Evolutionary conservation across 2,329 filamentous ascomycete species (phyloP).

Genomic region (Arachnomyces sp.): DNA sequence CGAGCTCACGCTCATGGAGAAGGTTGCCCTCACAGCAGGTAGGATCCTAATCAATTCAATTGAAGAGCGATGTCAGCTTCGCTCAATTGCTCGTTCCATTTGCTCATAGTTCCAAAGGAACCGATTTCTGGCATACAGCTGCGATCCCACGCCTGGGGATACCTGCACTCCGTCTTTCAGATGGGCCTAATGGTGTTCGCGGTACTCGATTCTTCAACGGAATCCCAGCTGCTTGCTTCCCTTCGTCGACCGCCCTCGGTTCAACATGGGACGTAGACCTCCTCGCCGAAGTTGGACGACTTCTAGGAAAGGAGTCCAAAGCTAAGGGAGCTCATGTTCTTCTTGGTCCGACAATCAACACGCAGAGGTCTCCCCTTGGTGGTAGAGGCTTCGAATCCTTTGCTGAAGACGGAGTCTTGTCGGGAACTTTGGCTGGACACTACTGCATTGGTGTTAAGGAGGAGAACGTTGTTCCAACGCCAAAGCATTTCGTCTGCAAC

Average conservation of each 20-base stretch:
- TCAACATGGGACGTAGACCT: constrained; percentile 70
- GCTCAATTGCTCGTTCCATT: background rate
- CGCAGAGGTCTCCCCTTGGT: constrained; percentile 74
- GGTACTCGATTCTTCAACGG: constrained; percentile 62
- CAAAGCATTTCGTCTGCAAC: constrained; percentile 56
- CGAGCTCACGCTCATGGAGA: constrained; percentile 49
- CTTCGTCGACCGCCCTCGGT: constrained; percentile 68
- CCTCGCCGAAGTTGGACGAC: constrained; percentile 59
- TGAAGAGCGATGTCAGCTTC: constrained; percentile 6
- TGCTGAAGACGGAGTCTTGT: constrained; percentile 71
- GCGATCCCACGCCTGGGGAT: constrained; percentile 55
- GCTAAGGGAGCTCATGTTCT: constrained; percentile 66
- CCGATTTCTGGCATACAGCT: constrained; percentile 62
- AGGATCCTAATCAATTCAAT: constrained; percentile 8
- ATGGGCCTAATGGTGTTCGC: constrained; percentile 62
- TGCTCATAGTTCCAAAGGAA: constrained; percentile 17
- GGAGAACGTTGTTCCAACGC: constrained; percentile 64
- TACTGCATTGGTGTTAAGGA: constrained; percentile 67
- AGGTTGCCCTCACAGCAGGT: constrained; percentile 39
- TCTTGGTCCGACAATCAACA: constrained; percentile 69
- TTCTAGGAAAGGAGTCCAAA: constrained; percentile 63
- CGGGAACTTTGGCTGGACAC: constrained; percentile 62
- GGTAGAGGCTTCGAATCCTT: constrained; percentile 82
- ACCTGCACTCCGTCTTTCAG: constrained; percentile 57
- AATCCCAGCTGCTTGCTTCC: constrained; percentile 64